phyloP scores from a whole-genome alignment of 371 early-diverging fungal species.

The Zychaea mexicana region DNA sequence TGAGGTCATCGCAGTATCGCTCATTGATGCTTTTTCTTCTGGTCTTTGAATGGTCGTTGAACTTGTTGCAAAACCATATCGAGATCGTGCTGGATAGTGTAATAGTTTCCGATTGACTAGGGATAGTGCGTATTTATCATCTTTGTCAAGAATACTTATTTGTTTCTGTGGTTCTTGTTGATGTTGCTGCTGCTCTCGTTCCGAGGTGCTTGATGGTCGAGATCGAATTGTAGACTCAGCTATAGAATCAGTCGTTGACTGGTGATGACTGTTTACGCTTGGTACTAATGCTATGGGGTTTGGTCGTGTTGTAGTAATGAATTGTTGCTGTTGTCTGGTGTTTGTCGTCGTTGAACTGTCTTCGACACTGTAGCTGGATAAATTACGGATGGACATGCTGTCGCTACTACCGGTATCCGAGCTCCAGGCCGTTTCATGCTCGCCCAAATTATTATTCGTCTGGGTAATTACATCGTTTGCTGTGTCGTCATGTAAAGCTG shows the following conservation, averaged over 20 bases:
- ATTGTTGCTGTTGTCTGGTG: neutral
- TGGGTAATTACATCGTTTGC: neutral
- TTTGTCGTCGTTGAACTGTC: neutral
- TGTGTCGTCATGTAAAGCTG: neutral
- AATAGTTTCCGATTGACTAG: neutral
- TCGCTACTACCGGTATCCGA: conserved; percentile 2
- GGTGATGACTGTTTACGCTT: neutral
- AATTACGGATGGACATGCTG: neutral
- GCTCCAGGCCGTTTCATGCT: neutral
- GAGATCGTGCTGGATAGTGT: neutral
- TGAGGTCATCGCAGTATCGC: neutral
- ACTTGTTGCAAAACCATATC: neutral
- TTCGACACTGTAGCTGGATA: neutral
- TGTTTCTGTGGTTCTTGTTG: neutral
- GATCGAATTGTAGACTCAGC: neutral
- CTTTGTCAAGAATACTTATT: neutral
- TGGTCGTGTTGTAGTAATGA: too few species aligned
- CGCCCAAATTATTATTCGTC: neutral
- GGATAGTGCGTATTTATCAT: neutral
- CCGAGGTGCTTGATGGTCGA: neutral
- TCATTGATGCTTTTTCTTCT: neutral
- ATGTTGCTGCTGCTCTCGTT: neutral
- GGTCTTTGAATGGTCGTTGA: neutral
- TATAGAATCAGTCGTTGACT: too few species aligned
- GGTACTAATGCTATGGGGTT: too few species aligned